Evolutionary conservation across 2,329 filamentous ascomycete genomes (phyloP).

Genomic region (Trichoderma breve): DNA sequence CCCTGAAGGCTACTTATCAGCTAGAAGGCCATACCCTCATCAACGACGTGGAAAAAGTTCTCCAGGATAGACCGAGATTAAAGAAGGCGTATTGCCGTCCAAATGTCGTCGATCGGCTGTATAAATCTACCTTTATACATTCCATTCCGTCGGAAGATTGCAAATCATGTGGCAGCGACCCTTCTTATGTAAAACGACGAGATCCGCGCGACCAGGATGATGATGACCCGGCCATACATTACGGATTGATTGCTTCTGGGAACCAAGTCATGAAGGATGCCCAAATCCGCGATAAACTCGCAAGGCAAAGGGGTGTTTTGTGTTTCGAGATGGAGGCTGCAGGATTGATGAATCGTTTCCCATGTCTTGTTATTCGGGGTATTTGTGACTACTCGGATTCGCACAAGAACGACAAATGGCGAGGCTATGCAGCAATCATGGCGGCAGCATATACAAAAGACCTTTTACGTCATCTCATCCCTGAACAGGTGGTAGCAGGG

Average conservation of each 20-base stretch:
- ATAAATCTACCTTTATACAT: not conserved
- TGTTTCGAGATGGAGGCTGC: not conserved
- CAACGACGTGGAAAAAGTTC: not conserved
- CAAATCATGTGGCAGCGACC: not conserved
- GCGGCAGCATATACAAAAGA: not conserved
- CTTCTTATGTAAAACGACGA: not conserved
- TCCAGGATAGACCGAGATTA: fast-evolving
- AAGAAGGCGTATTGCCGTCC: not conserved
- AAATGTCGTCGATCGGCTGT: not conserved
- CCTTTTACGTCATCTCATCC: not conserved
- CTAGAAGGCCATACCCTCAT: not conserved
- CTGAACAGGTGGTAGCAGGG: not conserved
- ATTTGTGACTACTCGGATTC: not conserved
- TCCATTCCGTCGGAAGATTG: not conserved
- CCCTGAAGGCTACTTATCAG: fast-evolving
- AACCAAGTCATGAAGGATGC: not conserved
- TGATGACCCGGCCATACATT: not conserved
- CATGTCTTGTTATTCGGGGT: not conserved
- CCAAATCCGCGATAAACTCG: not conserved
- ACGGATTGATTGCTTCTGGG: not conserved
- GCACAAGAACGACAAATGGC: not conserved
- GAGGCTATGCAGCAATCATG: not conserved
- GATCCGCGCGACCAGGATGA: not conserved
- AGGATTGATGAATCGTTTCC: not conserved
- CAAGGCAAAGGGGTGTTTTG: not conserved